A percentile compares a stretch with the other conserved stretches of the same genome.
These are phyloP conservation scores for Porodaedalea pini DNA, from an alignment of 1,284 basidiomycete genomes.

Conservation along the genomic window DNA sequence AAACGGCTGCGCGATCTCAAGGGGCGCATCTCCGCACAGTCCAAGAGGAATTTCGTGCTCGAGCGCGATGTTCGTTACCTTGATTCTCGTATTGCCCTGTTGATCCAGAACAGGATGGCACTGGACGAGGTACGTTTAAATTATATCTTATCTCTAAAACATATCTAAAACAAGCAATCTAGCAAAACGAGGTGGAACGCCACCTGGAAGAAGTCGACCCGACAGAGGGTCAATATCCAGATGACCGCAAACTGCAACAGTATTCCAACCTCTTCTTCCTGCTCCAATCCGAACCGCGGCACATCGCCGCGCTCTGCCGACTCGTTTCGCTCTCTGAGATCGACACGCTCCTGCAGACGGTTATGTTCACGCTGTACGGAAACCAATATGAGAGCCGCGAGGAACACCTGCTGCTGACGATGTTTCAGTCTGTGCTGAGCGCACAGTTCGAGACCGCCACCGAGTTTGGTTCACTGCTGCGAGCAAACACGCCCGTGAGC, in stretches of 20 bases:
- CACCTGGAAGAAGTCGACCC: constrained; percentile 94
- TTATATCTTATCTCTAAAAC: not conserved
- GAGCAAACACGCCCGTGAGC: constrained; percentile 97
- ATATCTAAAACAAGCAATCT: constrained; percentile 17
- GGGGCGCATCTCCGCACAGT: constrained; percentile 95
- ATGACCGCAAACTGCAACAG: constrained; percentile 90
- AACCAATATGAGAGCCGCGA: constrained; percentile 99
- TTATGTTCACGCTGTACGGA: constrained; percentile 99
- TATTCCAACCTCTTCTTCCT: constrained; percentile 99
- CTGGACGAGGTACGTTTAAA: constrained; percentile 76
- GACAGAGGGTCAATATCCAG: constrained; percentile 84
- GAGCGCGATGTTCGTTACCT: constrained; percentile 98
- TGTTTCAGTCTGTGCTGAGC: constrained; percentile 98
- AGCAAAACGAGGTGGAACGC: constrained; percentile 92
- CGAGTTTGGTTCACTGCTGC: constrained; percentile 94
- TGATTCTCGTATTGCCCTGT: constrained; percentile 93
- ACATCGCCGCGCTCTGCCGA: constrained; percentile 95
- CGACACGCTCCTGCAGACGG: constrained; percentile 97
- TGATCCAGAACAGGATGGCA: constrained; percentile 98
- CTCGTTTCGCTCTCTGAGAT: constrained; percentile 95
- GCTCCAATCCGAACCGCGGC: constrained; percentile 94
- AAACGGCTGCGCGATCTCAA: constrained; percentile 95
- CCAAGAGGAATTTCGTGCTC: constrained; percentile 99
- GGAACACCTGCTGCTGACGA: constrained; percentile 96
- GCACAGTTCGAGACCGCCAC: constrained; percentile 98